Percentiles rank a stretch among this genome's conserved stretches.
These are phyloP conservation scores for Colletotrichum shisoi DNA, from an alignment of 2,329 filamentous ascomycete genomes.

Conservation along the genomic window DNA sequence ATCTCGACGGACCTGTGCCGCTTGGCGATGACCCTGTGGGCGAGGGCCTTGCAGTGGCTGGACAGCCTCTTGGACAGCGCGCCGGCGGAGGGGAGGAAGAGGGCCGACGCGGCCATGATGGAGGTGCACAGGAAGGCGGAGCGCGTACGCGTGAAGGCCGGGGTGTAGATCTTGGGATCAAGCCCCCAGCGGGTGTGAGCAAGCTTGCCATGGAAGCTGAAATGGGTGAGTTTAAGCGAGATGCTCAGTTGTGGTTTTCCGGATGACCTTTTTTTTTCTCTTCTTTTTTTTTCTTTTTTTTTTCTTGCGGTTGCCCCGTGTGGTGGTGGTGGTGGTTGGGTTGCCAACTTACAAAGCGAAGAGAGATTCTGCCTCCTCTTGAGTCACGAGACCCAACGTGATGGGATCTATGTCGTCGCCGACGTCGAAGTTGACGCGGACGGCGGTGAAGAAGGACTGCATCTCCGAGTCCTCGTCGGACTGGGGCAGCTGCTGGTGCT, in stretches of 20 bases:
- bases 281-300: no score
- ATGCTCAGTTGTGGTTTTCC: constrained; percentile 4
- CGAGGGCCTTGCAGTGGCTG: constrained; percentile 69
- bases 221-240: constrained; percentile 7
- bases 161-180: constrained; percentile 71
- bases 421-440: constrained; percentile 69
- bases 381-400: constrained; percentile 72
- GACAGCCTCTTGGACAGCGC: constrained; percentile 72
- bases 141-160: constrained; percentile 69
- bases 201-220: constrained; percentile 72
- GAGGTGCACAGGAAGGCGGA: constrained; percentile 78
- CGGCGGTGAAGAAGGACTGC: constrained; percentile 72
- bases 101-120: constrained; percentile 71
- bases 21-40: constrained; percentile 66
- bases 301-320: no score
- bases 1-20: constrained; percentile 76
- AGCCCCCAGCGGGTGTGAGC: constrained; percentile 79
- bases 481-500: constrained; percentile 39
- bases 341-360: constrained; percentile 66
- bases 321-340: neutral
- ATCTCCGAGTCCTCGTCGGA: constrained; percentile 57
- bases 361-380: constrained; percentile 69
- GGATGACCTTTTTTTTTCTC: no score
- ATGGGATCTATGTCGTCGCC: constrained; percentile 73
- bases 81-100: constrained; percentile 70